Evolutionary conservation across 805 yeast species (phyloP).

Genomic region (Hermanozyma aechmeae): DNA sequence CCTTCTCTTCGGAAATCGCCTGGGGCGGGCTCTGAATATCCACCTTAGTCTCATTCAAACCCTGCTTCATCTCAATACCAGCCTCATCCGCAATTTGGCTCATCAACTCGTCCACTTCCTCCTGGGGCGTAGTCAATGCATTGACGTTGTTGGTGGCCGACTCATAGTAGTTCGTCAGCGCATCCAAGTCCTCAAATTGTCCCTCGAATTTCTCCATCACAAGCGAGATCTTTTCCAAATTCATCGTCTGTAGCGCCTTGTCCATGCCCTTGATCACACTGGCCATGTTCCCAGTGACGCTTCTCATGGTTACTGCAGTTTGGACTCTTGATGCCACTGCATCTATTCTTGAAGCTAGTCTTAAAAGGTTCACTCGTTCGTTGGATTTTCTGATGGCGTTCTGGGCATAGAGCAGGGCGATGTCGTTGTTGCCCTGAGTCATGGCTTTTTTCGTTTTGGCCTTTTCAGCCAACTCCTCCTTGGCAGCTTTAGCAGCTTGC

Average conservation of each 20-base stretch:
- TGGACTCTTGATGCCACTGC: slow-evolving; percentile 94
- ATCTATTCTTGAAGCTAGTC: slow-evolving; percentile 84
- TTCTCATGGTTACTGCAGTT: slow-evolving; percentile 96
- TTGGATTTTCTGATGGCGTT: slow-evolving; percentile 89
- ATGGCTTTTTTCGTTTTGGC: slow-evolving; percentile 84
- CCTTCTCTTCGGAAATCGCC: slow-evolving; percentile 57
- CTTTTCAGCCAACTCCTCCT: slow-evolving; percentile 82
- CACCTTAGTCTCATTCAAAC: slow-evolving; percentile 58
- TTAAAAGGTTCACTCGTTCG: slow-evolving; percentile 72
- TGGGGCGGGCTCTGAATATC: slow-evolving; percentile 33
- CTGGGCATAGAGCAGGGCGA: slow-evolving; percentile 89
- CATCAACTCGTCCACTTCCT: slow-evolving; percentile 85
- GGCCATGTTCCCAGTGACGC: slow-evolving; percentile 90
- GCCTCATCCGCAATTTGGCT: slow-evolving; percentile 95
- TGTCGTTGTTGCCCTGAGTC: slow-evolving; percentile 78
- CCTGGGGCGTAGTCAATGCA: slow-evolving; percentile 88
- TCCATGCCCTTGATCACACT: slow-evolving; percentile 94
- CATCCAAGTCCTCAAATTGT: slow-evolving; percentile 94
- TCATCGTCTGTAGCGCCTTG: slow-evolving; percentile 91
- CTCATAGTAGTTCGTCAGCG: slow-evolving; percentile 88
- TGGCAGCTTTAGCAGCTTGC: slow-evolving; percentile 85
- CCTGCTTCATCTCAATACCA: slow-evolving; percentile 85
- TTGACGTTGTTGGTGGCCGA: slow-evolving; percentile 80
- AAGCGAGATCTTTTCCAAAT: slow-evolving; percentile 81
- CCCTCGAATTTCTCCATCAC: slow-evolving; percentile 96